phyloP scores from a whole-genome alignment of 169 alveolate species.

The Eimeria sp. region DNA sequence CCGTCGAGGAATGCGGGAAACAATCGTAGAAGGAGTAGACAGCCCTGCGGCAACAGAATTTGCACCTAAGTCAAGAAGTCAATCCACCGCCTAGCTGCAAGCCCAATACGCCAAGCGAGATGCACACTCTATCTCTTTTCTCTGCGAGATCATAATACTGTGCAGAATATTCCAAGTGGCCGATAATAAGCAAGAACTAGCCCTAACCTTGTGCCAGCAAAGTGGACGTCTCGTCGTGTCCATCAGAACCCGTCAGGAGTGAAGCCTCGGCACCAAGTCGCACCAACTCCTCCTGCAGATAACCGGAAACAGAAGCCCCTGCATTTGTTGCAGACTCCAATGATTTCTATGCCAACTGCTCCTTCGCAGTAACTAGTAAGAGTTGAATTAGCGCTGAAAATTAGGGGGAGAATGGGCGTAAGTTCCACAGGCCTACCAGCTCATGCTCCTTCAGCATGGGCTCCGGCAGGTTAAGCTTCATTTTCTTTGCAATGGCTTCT shows the following conservation, averaged over 20 bases:
- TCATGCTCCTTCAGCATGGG: conserved; percentile 83
- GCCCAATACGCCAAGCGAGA: neutral
- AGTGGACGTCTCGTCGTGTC: conserved; percentile 67
- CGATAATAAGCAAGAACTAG: neutral
- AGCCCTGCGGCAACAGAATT: conserved; percentile 23
- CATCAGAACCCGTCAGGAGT: conserved; percentile 55
- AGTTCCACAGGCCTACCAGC: conserved; percentile 7
- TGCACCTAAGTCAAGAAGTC: neutral
- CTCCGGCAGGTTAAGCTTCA: conserved; percentile 81
- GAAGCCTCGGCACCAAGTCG: conserved; percentile 77
- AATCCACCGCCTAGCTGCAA: neutral
- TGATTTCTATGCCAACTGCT: neutral
- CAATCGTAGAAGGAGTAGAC: conserved; percentile 55
- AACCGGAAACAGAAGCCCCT: neutral
- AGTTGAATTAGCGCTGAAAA: neutral
- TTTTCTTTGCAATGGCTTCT: conserved; percentile 61
- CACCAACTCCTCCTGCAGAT: conserved; percentile 78
- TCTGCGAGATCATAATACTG: neutral
- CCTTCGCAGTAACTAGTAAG: neutral
- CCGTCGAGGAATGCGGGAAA: conserved; percentile 62
- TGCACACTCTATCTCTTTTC: neutral
- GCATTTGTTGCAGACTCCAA: neutral
- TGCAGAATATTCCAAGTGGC: neutral
- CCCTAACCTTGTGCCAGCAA: conserved; percentile 46
- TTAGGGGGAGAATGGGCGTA: neutral